phyloP scores from a whole-genome alignment of 176 grass and related monocot genomes.

The Eragrostis curvula region DNA sequence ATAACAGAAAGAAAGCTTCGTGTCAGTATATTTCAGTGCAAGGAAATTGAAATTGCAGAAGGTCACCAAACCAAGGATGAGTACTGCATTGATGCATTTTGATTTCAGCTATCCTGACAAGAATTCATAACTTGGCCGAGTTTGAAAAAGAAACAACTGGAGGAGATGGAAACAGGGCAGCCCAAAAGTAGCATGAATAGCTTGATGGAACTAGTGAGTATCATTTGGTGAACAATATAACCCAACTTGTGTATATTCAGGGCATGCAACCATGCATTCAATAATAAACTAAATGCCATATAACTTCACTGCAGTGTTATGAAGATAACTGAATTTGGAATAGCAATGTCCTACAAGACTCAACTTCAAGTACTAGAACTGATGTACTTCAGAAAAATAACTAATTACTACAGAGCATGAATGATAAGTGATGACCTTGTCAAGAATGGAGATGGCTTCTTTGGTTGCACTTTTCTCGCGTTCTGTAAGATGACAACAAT shows the following conservation, averaged over 20 bases:
- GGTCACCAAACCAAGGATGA: constrained; percentile 24
- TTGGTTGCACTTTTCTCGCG: constrained; percentile 97
- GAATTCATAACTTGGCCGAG: neutral
- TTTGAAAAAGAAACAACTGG: neutral
- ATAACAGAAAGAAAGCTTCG: constrained; percentile 29
- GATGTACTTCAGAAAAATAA: constrained; percentile 23
- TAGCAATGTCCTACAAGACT: neutral
- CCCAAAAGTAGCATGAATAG: constrained; percentile 18
- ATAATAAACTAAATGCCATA: constrained; percentile 20
- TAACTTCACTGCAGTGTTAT: neutral
- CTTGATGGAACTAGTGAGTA: neutral
- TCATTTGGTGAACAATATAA: constrained; percentile 8
- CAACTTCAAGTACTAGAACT: constrained; percentile 4
- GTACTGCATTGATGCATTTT: neutral
- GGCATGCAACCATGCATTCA: neutral
- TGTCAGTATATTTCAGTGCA: constrained; percentile 25
- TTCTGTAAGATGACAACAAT: constrained; percentile 54
- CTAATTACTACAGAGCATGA: constrained; percentile 32
- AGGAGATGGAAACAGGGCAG: neutral
- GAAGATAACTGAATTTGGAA: constrained; percentile 8
- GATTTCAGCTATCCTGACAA: neutral
- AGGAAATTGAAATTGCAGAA: constrained; percentile 20
- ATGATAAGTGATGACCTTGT: constrained; percentile 55
- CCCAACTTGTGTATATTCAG: neutral
- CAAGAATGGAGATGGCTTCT: constrained; percentile 87